Evolutionary conservation across 352 stramenopile species (phyloP).

Genomic region (Pythium coloratum): DNA sequence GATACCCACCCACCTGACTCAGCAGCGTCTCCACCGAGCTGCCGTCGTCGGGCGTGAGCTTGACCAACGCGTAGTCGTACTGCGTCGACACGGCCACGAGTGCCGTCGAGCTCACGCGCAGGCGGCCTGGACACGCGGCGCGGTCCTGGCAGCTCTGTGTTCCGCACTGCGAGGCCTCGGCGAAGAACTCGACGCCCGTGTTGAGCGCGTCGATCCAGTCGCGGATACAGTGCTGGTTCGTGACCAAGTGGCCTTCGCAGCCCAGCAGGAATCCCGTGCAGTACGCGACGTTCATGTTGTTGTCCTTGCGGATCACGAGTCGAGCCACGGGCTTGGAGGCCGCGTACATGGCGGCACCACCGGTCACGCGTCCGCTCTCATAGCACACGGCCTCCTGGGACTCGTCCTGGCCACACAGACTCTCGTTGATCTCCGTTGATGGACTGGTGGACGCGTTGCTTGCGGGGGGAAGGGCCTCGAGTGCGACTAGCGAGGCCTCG

Average conservation of each 20-base stretch:
- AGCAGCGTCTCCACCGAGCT: slow-evolving; percentile 39
- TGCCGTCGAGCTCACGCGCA: slow-evolving; percentile 37
- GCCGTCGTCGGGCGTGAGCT: slow-evolving; percentile 23
- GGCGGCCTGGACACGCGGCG: slow-evolving; percentile 44
- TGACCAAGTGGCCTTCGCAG: slow-evolving; percentile 77
- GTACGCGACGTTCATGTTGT: slow-evolving; percentile 55
- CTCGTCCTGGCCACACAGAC: slow-evolving; percentile 65
- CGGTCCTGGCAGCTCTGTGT: slow-evolving; percentile 31
- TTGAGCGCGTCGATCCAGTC: slow-evolving; percentile 63
- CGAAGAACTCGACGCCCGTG: slow-evolving; percentile 68
- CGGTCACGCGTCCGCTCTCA: slow-evolving; percentile 29
- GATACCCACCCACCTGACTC: slow-evolving; percentile 32
- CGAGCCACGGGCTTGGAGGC: slow-evolving; percentile 54
- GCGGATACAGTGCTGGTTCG: slow-evolving; percentile 78
- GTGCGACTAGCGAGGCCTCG: slow-evolving; percentile 16
- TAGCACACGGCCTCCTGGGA: slow-evolving; percentile 67
- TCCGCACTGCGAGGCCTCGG: slow-evolving; percentile 48
- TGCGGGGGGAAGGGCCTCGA: background rate
- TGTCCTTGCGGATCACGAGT: slow-evolving; percentile 66
- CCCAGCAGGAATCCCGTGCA: slow-evolving; percentile 75
- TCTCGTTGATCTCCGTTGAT: slow-evolving; percentile 42
- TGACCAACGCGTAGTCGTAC: slow-evolving; percentile 48
- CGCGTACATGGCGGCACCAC: slow-evolving; percentile 37
- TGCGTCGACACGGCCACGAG: slow-evolving; percentile 39
- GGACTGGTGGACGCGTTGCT: slow-evolving; percentile 12